A percentile compares a stretch with the other conserved stretches of the same genome.
phyloP scores from a whole-genome alignment of 768 basidiomycete species.

The Dentipellis sp. region DNA sequence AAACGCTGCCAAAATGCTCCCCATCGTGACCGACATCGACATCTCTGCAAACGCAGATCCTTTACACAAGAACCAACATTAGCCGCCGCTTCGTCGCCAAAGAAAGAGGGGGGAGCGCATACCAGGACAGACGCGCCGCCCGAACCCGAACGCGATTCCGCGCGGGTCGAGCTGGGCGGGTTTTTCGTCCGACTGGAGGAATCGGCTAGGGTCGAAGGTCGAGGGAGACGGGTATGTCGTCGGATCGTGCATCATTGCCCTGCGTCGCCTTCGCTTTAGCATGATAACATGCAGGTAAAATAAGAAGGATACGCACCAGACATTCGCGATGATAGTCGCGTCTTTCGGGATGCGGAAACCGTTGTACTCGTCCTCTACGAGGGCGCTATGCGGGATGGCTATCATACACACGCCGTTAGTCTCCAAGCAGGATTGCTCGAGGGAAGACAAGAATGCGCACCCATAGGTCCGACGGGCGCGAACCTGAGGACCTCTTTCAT shows the following conservation, averaged over 20 bases:
- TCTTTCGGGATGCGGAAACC: slow-evolving; percentile 27
- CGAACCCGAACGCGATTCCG: slow-evolving; percentile 12
- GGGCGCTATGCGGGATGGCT: slow-evolving; percentile 22
- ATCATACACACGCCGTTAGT: not conserved
- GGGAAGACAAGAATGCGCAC: not conserved
- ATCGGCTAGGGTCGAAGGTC: slow-evolving; percentile 9
- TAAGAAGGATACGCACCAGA: slow-evolving; percentile 17
- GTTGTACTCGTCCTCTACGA: slow-evolving; percentile 23
- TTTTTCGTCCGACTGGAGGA: slow-evolving; percentile 4
- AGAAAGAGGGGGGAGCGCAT: slow-evolving; percentile 2
- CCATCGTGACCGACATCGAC: not conserved
- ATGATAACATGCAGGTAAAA: no score
- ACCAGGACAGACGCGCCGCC: slow-evolving; percentile 11
- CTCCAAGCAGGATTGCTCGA: no score
- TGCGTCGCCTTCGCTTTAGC: not conserved
- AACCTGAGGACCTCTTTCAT: slow-evolving; percentile 14
- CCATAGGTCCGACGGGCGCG: slow-evolving; percentile 10
- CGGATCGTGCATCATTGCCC: slow-evolving; percentile 13
- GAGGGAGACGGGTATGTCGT: slow-evolving; percentile 9
- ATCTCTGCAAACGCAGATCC: not conserved
- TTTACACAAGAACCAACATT: not conserved
- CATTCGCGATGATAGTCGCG: slow-evolving; percentile 23
- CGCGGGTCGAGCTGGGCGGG: slow-evolving; percentile 10
- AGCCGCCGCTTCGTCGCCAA: not conserved
- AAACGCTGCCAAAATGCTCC: not conserved